Evolutionary conservation across 2,329 filamentous ascomycete genomes (phyloP).

Genomic region (Claviceps cyperi): DNA sequence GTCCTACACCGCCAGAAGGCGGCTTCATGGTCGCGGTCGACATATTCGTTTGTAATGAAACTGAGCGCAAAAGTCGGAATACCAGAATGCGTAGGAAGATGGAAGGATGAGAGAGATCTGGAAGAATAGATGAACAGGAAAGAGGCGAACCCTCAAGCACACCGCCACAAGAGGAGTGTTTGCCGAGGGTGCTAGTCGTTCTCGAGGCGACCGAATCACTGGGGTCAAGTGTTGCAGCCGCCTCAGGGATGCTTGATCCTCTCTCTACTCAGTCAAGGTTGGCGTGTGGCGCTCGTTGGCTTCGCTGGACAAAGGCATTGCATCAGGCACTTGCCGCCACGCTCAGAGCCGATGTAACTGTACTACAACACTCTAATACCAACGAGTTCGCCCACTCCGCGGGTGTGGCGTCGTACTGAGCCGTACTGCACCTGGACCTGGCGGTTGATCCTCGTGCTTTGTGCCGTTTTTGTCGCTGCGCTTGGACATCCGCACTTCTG

Average conservation of each 20-base stretch:
- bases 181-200: not conserved
- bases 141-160: not conserved
- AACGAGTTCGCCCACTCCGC: not conserved
- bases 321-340: not conserved
- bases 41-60: constrained; percentile 22
- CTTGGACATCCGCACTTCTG: not conserved
- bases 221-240: not conserved
- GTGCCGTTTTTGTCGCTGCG: not conserved
- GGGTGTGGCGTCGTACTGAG: not conserved
- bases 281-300: not conserved
- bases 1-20: constrained; percentile 31
- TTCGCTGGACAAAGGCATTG: constrained; percentile 1
- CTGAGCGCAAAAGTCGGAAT: not conserved
- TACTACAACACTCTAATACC: not conserved
- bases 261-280: not conserved
- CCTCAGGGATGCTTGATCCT: not conserved
- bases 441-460: not conserved
- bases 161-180: not conserved
- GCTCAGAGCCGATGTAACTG: not conserved
- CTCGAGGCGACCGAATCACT: not conserved
- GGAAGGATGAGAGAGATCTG: not conserved
- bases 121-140: not conserved
- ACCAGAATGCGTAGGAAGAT: not conserved
- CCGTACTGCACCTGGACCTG: not conserved
- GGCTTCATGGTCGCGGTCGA: constrained; percentile 40